These are phyloP conservation scores for Clavulina sp. DNA, from an alignment of 768 basidiomycete species.

Conservation along the genomic window DNA sequence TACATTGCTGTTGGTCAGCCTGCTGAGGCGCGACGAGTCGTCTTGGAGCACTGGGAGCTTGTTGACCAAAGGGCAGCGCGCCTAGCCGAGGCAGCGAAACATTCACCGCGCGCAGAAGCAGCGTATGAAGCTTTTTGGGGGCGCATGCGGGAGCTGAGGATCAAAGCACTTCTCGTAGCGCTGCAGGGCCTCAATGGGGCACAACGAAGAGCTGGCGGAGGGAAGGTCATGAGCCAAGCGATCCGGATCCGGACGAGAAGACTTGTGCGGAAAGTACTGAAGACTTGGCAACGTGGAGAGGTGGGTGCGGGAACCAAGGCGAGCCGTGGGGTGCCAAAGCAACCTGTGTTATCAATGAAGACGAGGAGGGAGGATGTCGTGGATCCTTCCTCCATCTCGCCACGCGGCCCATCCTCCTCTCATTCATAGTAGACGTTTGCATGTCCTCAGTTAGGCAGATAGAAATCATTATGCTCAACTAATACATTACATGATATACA, in stretches of 20 bases:
- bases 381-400: too few species aligned
- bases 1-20: neutral
- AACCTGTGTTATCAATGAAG: too few species aligned
- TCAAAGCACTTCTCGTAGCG: neutral
- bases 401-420: too few species aligned
- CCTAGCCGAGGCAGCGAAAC: too few species aligned
- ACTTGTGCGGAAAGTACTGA: neutral
- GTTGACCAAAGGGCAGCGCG: too few species aligned
- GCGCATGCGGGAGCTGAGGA: neutral
- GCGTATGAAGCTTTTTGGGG: neutral
- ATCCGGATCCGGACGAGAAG: neutral
- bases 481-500: too few species aligned
- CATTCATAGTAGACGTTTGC: too few species aligned
- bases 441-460: too few species aligned
- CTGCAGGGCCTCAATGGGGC: constrained; percentile 1
- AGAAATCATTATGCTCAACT: too few species aligned
- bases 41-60: neutral
- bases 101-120: neutral
- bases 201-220: neutral
- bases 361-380: too few species aligned
- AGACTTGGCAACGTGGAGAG: neutral
- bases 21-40: neutral
- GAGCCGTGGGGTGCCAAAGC: too few species aligned
- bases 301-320: too few species aligned
- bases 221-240: neutral